These are phyloP conservation scores for Ulota crispa DNA, from an alignment of 225 moss, liverwort and hornwort genomes.

Conservation along the genomic window DNA sequence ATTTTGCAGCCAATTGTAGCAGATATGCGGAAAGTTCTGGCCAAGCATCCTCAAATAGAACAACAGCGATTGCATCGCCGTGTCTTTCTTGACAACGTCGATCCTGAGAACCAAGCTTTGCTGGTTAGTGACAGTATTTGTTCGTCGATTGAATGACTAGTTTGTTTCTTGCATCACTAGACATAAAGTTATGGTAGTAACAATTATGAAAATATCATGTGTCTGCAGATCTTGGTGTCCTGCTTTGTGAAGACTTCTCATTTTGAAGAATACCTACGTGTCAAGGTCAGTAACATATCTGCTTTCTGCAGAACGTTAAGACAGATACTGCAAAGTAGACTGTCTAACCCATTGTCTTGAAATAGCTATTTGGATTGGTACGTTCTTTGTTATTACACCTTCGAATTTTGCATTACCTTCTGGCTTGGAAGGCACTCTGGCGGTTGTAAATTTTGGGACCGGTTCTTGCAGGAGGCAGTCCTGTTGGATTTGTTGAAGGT, in stretches of 20 bases:
- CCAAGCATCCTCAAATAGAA: conserved; percentile 87
- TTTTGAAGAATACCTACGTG: conserved; percentile 90
- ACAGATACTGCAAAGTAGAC: not conserved
- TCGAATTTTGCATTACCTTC: not conserved
- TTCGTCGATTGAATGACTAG: not conserved
- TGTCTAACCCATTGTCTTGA: not conserved
- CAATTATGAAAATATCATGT: not conserved
- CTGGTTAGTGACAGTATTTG: conserved; percentile 52
- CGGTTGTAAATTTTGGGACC: not conserved
- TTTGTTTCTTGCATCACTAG: not conserved
- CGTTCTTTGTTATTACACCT: not conserved
- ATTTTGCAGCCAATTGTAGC: conserved; percentile 68
- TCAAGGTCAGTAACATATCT: conserved; percentile 55
- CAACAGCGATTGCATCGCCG: conserved; percentile 87
- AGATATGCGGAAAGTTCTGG: conserved; percentile 82
- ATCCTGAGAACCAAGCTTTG: conserved; percentile 81
- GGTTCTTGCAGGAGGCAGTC: conserved; percentile 65
- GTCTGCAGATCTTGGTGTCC: conserved; percentile 78
- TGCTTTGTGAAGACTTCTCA: conserved; percentile 94
- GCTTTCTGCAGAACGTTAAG: not conserved
- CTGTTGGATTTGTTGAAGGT: conserved; percentile 79
- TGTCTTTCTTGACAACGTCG: conserved; percentile 81
- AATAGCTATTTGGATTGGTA: not conserved
- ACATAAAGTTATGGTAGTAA: not conserved
- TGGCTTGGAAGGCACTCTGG: not conserved